These are phyloP conservation scores for Boletus reticulatus DNA, from an alignment of 768 basidiomycete genomes.

Conservation along the genomic window DNA sequence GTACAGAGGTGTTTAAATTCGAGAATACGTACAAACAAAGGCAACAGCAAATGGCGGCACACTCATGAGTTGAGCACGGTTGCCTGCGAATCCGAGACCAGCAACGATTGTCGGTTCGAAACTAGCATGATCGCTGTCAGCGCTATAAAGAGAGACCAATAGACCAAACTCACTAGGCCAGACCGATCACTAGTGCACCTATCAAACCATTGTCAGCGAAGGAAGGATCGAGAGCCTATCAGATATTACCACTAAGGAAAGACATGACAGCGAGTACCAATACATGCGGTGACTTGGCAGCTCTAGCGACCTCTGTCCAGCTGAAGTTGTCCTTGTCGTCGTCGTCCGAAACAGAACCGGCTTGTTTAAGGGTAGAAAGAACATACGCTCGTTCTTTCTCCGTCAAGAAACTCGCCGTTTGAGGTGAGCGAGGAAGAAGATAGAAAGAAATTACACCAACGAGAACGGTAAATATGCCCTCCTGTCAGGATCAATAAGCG, in stretches of 20 bases:
- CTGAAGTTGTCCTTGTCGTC: conserved; percentile 45
- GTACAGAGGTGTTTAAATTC: background rate
- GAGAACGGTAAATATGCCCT: conserved; percentile 61
- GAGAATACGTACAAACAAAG: conserved; percentile 38
- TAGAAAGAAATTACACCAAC: conserved; percentile 53
- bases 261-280: conserved; percentile 48
- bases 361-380: conserved; percentile 20
- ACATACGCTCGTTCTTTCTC: conserved; percentile 49
- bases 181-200: conserved; percentile 19
- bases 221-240: background rate
- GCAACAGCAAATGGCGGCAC: conserved; percentile 34
- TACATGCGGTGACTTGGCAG: conserved; percentile 53
- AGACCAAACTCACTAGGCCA: conserved; percentile 24
- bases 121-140: conserved; percentile 38
- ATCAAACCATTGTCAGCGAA: background rate
- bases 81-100: conserved; percentile 53
- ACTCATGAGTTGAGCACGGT: conserved; percentile 58
- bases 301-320: conserved; percentile 54
- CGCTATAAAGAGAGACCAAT: conserved; percentile 22
- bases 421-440: conserved; percentile 46
- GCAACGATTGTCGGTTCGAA: conserved; percentile 69
- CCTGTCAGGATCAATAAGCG: conserved; percentile 21
- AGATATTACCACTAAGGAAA: conserved; percentile 48
- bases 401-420: conserved; percentile 48
- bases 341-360: conserved; percentile 39